Conservation (phyloP, 1,284 basidiomycete species). For the Moesziomyces aphidis region DNA sequence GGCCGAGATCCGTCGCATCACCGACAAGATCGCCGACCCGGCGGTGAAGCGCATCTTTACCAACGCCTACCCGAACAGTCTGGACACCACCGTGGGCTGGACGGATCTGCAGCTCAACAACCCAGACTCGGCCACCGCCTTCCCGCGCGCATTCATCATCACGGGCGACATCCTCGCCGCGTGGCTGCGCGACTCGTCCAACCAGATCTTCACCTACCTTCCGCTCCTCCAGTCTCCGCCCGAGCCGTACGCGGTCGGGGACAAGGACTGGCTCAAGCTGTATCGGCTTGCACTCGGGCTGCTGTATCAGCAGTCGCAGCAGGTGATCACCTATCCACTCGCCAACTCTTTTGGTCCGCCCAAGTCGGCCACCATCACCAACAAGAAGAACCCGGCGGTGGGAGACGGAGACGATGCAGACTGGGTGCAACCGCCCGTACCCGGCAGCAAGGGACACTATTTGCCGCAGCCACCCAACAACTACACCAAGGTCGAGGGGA, state of each 20-base stretch:
- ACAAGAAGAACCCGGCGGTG: slow-evolving; percentile 42
- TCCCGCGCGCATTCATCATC: slow-evolving; percentile 51
- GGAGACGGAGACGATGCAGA: slow-evolving; percentile 27
- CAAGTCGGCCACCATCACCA: slow-evolving; percentile 39
- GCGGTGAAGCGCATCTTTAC: slow-evolving; percentile 44
- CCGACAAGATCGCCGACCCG: slow-evolving; percentile 34
- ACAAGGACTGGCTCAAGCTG: slow-evolving; percentile 47
- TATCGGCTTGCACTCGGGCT: slow-evolving; percentile 47
- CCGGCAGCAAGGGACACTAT: slow-evolving; percentile 25
- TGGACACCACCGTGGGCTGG: slow-evolving; percentile 56
- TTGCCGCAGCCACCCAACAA: slow-evolving; percentile 27
- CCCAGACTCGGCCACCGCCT: slow-evolving; percentile 29
- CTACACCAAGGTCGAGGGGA: slow-evolving; percentile 60
- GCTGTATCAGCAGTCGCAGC: slow-evolving; percentile 50
- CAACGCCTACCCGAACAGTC: slow-evolving; percentile 49
- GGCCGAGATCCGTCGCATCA: slow-evolving; percentile 44
- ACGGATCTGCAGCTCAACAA: slow-evolving; percentile 43
- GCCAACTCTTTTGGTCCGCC: slow-evolving; percentile 52
- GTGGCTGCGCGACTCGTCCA: slow-evolving; percentile 50
- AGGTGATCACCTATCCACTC: slow-evolving; percentile 46
- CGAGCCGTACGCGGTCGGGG: slow-evolving; percentile 17
- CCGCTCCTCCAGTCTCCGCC: slow-evolving; percentile 29
- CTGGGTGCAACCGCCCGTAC: slow-evolving; percentile 50
- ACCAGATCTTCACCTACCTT: slow-evolving; percentile 51
- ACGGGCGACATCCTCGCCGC: slow-evolving; percentile 53